Conservation (phyloP, 352 stramenopile genomes). For the Phytophthora boehmeriae region DNA sequence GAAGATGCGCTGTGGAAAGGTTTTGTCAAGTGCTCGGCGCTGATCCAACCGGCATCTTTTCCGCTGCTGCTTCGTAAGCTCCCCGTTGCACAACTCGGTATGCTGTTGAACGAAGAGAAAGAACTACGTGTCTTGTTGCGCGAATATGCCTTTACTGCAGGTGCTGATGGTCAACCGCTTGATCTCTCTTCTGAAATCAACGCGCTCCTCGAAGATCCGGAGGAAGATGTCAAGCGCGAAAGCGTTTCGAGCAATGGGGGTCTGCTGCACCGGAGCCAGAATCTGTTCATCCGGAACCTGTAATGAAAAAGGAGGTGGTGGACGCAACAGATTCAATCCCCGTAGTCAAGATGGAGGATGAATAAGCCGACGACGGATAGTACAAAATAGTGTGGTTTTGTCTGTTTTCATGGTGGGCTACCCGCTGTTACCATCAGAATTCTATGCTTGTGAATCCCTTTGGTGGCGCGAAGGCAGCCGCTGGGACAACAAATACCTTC, state of each 20-base stretch:
- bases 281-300: slow-evolving; percentile 12
- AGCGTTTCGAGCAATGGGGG: background rate
- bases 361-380: background rate
- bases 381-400: too few relatives aligned
- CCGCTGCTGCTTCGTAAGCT: slow-evolving; percentile 62
- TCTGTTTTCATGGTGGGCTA: too few relatives aligned
- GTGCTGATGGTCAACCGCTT: slow-evolving; percentile 33
- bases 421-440: background rate
- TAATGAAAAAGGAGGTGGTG: slow-evolving; percentile 25
- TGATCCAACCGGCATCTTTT: slow-evolving; percentile 79
- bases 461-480: background rate
- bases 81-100: slow-evolving; percentile 50
- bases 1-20: slow-evolving; percentile 78
- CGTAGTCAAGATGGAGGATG: slow-evolving; percentile 25
- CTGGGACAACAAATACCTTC: background rate
- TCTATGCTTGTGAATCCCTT: background rate
- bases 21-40: slow-evolving; percentile 78
- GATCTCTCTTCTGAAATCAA: slow-evolving; percentile 39
- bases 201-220: slow-evolving; percentile 32
- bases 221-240: slow-evolving; percentile 25
- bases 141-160: slow-evolving; percentile 45
- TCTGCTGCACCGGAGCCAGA: background rate
- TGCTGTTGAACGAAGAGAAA: slow-evolving; percentile 64
- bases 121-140: slow-evolving; percentile 54
- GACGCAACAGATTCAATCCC: slow-evolving; percentile 21